Percentiles rank a stretch among this genome's conserved stretches.
phyloP scores from a whole-genome alignment of 208 protist genomes.

The Trypanosoma cruzi region DNA sequence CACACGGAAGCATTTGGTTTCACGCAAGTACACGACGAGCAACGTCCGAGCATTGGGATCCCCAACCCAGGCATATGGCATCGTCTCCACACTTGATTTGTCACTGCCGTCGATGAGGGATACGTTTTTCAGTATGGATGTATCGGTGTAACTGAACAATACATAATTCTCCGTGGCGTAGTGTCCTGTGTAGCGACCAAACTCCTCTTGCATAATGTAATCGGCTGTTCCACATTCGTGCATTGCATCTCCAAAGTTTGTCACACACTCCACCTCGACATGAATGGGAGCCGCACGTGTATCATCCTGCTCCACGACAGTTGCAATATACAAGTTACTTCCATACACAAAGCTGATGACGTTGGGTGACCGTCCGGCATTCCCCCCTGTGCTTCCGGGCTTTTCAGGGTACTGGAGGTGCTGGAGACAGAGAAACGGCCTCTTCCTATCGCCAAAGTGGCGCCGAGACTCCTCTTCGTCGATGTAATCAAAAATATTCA shows the following conservation, averaged over 20 bases:
- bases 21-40: constrained; percentile 57
- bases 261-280: constrained; percentile 57
- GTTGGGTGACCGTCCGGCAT: constrained; percentile 17
- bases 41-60: constrained; percentile 68
- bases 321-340: constrained; percentile 74
- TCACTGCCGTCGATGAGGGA: constrained; percentile 45
- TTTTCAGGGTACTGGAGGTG: constrained; percentile 24
- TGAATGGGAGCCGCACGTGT: constrained; percentile 22
- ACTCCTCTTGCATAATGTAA: constrained; percentile 94
- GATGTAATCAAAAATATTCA: constrained; percentile 71
- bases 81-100: constrained; percentile 48
- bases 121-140: constrained; percentile 59
- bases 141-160: constrained; percentile 81
- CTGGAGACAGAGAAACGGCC: constrained; percentile 53
- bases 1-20: constrained; percentile 35
- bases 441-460: constrained; percentile 40
- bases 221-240: constrained; percentile 82
- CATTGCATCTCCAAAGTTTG: constrained; percentile 58
- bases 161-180: constrained; percentile 73
- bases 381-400: not conserved
- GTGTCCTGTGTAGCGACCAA: constrained; percentile 86
- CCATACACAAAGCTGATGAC: constrained; percentile 68
- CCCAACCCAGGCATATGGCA: constrained; percentile 82
- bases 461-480: constrained; percentile 30
- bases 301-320: constrained; percentile 40